These are phyloP conservation scores for Agrostemma githago DNA, from an alignment of 148 eudicot genomes.

Conservation along the genomic window DNA sequence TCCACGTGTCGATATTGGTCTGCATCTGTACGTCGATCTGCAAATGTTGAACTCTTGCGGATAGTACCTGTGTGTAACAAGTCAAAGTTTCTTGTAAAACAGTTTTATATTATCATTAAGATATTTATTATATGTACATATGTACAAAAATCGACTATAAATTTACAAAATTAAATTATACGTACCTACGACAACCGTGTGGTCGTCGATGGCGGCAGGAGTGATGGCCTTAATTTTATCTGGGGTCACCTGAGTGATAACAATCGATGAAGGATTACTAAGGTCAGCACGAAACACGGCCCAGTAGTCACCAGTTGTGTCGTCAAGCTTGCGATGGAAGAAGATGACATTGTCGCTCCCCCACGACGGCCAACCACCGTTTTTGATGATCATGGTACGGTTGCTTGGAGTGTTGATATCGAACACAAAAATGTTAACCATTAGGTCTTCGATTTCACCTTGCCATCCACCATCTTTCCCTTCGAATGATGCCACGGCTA, in stretches of 20 bases:
- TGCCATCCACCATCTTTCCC: slow-evolving; percentile 15
- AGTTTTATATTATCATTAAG: background rate
- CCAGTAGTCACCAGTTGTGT: slow-evolving; percentile 1
- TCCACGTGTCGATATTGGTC: slow-evolving; percentile 21
- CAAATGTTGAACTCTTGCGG: background rate
- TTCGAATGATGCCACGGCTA: slow-evolving; percentile 25
- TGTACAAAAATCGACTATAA: background rate
- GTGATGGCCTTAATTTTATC: slow-evolving; percentile 15
- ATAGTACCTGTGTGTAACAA: slow-evolving; percentile 1
- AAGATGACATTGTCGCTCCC: slow-evolving; percentile 17
- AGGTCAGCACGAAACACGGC: slow-evolving; percentile 24
- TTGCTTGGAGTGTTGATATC: slow-evolving; percentile 5
- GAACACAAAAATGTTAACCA: slow-evolving; percentile 19
- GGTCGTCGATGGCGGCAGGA: slow-evolving; percentile 8
- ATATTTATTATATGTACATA: no score
- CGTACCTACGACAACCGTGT: slow-evolving; percentile 8
- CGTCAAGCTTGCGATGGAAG: slow-evolving; percentile 18
- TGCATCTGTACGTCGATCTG: background rate
- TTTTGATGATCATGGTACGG: slow-evolving; percentile 9
- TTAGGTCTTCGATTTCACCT: slow-evolving; percentile 12
- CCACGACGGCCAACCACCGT: slow-evolving; percentile 28
- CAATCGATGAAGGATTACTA: background rate
- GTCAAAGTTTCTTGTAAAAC: background rate
- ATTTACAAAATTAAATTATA: no score
- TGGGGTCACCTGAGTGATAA: slow-evolving; percentile 3